A percentile compares a stretch with the other conserved stretches of the same genome.
These are phyloP conservation scores for Neoascochyta sp. DNA, from an alignment of 2,329 filamentous ascomycete species.

Conservation along the genomic window DNA sequence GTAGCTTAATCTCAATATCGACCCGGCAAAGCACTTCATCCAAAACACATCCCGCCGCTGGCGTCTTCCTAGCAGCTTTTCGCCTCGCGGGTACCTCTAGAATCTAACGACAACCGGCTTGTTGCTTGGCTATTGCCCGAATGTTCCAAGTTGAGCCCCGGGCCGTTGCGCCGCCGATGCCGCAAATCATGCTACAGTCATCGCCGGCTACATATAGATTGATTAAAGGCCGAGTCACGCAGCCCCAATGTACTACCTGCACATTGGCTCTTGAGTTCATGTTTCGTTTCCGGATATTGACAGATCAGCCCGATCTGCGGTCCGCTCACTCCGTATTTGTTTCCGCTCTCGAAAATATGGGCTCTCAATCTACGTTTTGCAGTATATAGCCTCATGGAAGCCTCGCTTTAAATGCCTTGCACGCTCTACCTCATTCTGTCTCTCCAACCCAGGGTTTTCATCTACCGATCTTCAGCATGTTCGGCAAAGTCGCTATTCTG, in stretches of 20 bases:
- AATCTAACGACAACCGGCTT: slow-evolving; percentile 1
- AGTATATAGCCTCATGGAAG: slow-evolving; percentile 18
- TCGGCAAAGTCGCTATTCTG: slow-evolving; percentile 27
- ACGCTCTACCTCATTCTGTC: background rate
- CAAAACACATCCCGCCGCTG: background rate
- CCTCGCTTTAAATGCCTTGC: background rate
- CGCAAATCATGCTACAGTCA: slow-evolving; percentile 9
- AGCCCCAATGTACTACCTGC: slow-evolving; percentile 8
- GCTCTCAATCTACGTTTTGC: background rate
- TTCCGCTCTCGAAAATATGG: slow-evolving; percentile 7
- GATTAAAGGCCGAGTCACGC: slow-evolving; percentile 30
- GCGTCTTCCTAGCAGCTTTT: background rate
- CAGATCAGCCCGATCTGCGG: slow-evolving; percentile 6
- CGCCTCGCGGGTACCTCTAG: background rate
- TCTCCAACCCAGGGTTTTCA: background rate
- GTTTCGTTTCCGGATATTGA: slow-evolving; percentile 20
- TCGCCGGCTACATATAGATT: slow-evolving; percentile 35
- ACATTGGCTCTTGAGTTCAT: slow-evolving; percentile 9
- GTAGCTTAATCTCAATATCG: slow-evolving; percentile 7
- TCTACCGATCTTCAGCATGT: slow-evolving; percentile 19
- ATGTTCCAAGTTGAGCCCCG: slow-evolving; percentile 14
- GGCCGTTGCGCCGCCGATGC: slow-evolving; percentile 31
- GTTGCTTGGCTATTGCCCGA: background rate
- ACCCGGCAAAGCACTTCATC: too few relatives aligned
- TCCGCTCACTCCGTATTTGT: slow-evolving; percentile 7